Base-by-base conservation (phyloP, 192 early-diverging fungal genomes). In the Coemansia sp. region DNA sequence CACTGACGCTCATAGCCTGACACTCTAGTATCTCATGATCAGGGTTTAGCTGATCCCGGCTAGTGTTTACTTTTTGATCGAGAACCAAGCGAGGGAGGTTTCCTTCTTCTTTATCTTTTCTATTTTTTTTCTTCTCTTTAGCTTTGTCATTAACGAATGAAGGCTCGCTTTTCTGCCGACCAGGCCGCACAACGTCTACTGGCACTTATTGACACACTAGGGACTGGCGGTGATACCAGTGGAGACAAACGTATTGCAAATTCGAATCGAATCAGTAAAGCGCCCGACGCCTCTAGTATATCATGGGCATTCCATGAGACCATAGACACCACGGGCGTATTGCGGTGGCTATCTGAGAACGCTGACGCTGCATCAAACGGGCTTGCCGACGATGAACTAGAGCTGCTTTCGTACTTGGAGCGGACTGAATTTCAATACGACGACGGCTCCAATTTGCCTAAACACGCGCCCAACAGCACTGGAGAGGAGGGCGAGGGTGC, bases 261-360 rank as follows among this genome's bases (percentile, higher is more conserved):
- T 21, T 20, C 31, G 56, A 65, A 23, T 52, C 48, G 26, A 28
- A 25, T 14, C 48, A 52, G 13, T 4, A 52, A 52, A 12, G 48
- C 3, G 25, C 47, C 52, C 10, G 65, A 65, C 36, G 62, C 69
- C 2, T 74, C 77, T 1, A 79, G 77, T 23, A 74, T 79, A 39
- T 79, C 77, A 1, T 79, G 77, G 77, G 77, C 68, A 2, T 79
- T 79, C 45, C 77, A 74, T 50, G 68, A 79, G 3, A 68, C 77
- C 13, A 66, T 59, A 14, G 77, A 79, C 57, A 73, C 66, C 2
- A 62, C 65, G 7, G 77, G 77, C 20, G 48, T 79, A 21, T 62
- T 79, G 5, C 64, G 59, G 33, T 79, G 77, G 77, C 58, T 79
- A 13, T 61, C 55, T 1, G 65, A 71, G 20, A 79, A 79, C 42